Percentiles rank a stretch among this genome's conserved stretches.
phyloP scores from a whole-genome alignment of 1,139 yeast species.

The Hyphopichia khmerensis region DNA sequence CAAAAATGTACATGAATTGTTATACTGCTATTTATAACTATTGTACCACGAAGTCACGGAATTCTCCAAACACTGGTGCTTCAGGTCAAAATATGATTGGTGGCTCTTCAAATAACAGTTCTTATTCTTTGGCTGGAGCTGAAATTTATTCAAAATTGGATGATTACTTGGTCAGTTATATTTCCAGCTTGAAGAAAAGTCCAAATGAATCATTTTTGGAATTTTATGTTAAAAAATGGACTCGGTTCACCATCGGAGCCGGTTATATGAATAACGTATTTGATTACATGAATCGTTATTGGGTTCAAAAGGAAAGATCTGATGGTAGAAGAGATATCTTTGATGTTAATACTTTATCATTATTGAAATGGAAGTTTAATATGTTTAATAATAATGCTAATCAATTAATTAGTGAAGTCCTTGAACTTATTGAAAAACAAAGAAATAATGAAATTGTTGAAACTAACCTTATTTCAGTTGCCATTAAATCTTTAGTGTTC shows the following conservation, averaged over 20 bases:
- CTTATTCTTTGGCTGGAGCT: conserved; percentile 72
- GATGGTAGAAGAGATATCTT: conserved; percentile 91
- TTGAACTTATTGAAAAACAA: conserved; percentile 73
- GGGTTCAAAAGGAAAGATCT: conserved; percentile 96
- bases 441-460: conserved; percentile 79
- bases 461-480: conserved; percentile 64
- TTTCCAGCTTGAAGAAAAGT: conserved; percentile 48
- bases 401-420: conserved; percentile 64
- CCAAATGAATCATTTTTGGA: conserved; percentile 71
- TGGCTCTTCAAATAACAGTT: conserved; percentile 27
- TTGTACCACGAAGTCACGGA: conserved; percentile 78
- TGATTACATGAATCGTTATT: conserved; percentile 93
- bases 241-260: conserved; percentile 87
- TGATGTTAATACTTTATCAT: conserved; percentile 86
- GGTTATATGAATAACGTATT: conserved; percentile 89
- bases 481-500: conserved; percentile 80
- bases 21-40: conserved; percentile 91
- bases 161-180: conserved; percentile 62
- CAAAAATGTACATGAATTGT: conserved; percentile 69
- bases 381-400: conserved; percentile 70
- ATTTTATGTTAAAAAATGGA: conserved; percentile 88
- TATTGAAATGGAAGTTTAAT: conserved; percentile 84
- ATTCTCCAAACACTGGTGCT: conserved; percentile 7
- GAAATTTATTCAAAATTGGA: conserved; percentile 79
- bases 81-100: conserved; percentile 1